Percentiles rank a stretch among this genome's conserved stretches.
These are phyloP conservation scores for Chenopodium quinoa DNA, from an alignment of 148 eudicot species.

Conservation along the genomic window DNA sequence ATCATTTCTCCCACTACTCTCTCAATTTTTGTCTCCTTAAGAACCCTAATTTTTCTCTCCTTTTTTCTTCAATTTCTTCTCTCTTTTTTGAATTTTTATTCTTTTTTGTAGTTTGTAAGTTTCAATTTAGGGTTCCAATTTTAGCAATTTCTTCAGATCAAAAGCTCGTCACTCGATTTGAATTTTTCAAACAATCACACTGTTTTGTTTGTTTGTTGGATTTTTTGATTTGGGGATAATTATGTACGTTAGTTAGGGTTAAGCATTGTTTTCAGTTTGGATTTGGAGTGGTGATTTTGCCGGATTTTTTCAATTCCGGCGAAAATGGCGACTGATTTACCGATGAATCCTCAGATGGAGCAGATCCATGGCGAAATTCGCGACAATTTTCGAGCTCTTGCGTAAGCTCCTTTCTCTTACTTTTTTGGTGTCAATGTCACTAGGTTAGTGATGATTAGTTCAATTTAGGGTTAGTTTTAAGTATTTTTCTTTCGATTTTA, in stretches of 20 bases:
- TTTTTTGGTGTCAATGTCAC: not conserved
- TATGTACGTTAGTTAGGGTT: conserved; percentile 16
- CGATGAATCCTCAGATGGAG: conserved; percentile 93
- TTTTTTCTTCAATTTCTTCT: not conserved
- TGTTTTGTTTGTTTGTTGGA: not conserved
- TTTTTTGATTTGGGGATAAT: conserved; percentile 8
- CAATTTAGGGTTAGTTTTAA: not conserved
- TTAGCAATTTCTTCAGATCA: conserved; percentile 12
- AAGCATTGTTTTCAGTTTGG: not conserved
- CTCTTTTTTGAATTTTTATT: not conserved
- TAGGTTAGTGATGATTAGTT: not conserved
- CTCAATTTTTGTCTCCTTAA: conserved; percentile 7
- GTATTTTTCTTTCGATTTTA: not conserved
- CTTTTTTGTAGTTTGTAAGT: not conserved
- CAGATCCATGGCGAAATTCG: conserved; percentile 98
- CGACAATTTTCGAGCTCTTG: conserved; percentile 87
- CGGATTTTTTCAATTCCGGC: conserved; percentile 29
- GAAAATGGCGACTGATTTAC: conserved; percentile 59
- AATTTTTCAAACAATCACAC: too few relatives aligned
- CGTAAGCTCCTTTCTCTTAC: conserved; percentile 45
- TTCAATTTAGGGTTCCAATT: conserved; percentile 3
- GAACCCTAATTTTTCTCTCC: conserved; percentile 12
- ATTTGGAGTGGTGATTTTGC: conserved; percentile 5
- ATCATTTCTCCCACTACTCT: conserved; percentile 19
- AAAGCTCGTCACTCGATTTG: not conserved